Base-by-base conservation (phyloP, 1,139 yeast genomes). In the Scheffersomyces segobiensis region DNA sequence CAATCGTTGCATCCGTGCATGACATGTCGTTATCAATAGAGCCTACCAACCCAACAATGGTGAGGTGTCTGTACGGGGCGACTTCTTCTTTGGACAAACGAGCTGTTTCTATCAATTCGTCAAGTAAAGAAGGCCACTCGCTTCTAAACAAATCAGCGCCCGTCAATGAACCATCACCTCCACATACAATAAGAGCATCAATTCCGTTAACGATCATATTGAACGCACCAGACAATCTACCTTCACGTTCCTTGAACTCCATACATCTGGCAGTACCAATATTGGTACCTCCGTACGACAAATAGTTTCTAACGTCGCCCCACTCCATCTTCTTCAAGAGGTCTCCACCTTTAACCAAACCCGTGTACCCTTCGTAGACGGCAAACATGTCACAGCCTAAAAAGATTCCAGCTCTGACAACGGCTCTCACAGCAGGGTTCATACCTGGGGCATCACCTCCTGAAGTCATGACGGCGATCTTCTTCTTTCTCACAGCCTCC, bases 371-470 rank as follows among this genome's bases (percentile, higher is more conserved):
- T 75, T 89, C 96, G 71, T 83, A 86, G 39, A 89, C 81, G 3
- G 90, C 93, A 69, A 79, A 89, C 1, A 89, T 89, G 65, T 87
- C 89, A 70, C 93, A 88, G 14, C 88, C 91, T 61, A 83, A 78
- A 74, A 79, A 86, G 63, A 89, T 87, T 57, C 91, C 90, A 0
- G 93, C 85, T 65, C 96, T 78, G 8, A 89, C 89, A 56, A 89
- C 91, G 1, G 95, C 93, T 64, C 95, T 80, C 10, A 89, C 95
- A 32, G 87, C 88, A 6, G 95, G 91, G 69, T 88, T 88, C 96
- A 89, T 89, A 66, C 96, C 96, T 20, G 91, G 95, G 53, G 95
- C 89, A 71, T 89, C 96, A 68, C 96, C 96, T 63, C 96, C 96
- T 0, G 93, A 88, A 2, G 96, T 89, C 95, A 89, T 89, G 22